Evolutionary conservation across 768 basidiomycete species (phyloP).

Genomic region (Panellus pusillus): DNA sequence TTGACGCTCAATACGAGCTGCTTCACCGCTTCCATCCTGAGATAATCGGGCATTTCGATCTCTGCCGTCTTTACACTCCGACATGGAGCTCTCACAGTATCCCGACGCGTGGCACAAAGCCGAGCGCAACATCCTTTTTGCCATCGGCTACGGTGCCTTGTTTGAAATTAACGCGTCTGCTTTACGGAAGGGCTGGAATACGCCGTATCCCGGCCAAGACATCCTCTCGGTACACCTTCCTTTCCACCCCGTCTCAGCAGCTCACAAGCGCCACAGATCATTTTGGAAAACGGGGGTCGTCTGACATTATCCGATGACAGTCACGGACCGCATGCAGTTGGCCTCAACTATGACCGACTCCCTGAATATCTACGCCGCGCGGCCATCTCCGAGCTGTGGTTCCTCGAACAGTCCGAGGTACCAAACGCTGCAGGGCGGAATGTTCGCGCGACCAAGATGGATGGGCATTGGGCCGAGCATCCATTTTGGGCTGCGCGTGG

Average conservation of each 20-base stretch:
- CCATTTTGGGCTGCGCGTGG: conserved; percentile 48
- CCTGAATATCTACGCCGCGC: conserved; percentile 61
- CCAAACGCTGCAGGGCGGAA: conserved; percentile 49
- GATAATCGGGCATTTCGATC: conserved; percentile 90
- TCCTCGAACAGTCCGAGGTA: conserved; percentile 41
- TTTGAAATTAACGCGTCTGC: conserved; percentile 95
- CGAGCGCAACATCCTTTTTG: conserved; percentile 72
- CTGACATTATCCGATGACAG: conserved; percentile 94
- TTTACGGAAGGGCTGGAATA: conserved; percentile 86
- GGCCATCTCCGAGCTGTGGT: conserved; percentile 69
- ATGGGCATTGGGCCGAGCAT: conserved; percentile 59
- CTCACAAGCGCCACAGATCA: conserved; percentile 49
- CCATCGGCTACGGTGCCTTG: conserved; percentile 79
- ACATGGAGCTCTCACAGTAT: conserved; percentile 53
- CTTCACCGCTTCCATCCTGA: conserved; percentile 76
- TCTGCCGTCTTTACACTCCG: conserved; percentile 81
- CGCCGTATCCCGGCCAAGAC: conserved; percentile 81
- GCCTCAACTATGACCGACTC: conserved; percentile 75
- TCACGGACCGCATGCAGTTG: conserved; percentile 86
- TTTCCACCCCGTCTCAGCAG: conserved; percentile 6
- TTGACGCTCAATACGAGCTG: conserved; percentile 82
- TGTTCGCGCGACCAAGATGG: conserved; percentile 43
- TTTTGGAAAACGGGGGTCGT: conserved; percentile 65
- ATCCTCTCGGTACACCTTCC: conserved; percentile 58
- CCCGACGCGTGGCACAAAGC: conserved; percentile 63